These are phyloP conservation scores for Lasiodiplodia sp. DNA, from an alignment of 2,329 filamentous ascomycete species.

Conservation along the genomic window DNA sequence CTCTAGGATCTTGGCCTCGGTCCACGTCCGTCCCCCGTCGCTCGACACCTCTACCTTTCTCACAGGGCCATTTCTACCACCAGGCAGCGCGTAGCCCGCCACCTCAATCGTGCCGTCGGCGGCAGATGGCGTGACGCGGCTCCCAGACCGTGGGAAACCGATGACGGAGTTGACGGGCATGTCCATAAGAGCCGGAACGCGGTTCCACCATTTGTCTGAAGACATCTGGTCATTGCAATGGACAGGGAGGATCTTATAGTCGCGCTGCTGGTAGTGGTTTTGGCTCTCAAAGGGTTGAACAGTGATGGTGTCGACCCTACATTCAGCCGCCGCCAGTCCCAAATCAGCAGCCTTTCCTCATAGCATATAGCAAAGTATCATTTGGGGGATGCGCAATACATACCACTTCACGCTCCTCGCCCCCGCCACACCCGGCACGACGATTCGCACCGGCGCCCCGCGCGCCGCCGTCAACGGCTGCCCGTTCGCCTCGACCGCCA, in stretches of 20 bases:
- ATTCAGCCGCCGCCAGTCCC: not conserved
- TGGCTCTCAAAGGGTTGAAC: conserved; percentile 59
- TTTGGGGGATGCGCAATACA: not conserved
- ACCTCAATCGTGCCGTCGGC: conserved; percentile 55
- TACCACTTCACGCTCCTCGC: conserved; percentile 64
- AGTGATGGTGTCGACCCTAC: conserved; percentile 57
- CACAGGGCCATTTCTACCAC: conserved; percentile 61
- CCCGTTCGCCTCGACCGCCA: conserved; percentile 62
- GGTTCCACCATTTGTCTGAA: conserved; percentile 62
- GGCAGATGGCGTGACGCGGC: conserved; percentile 48
- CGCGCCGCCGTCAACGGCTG: conserved; percentile 56
- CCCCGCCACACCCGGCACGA: conserved; percentile 62
- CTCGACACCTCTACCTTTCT: conserved; percentile 61
- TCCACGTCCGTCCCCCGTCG: conserved; percentile 59
- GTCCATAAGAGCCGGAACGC: conserved; percentile 59
- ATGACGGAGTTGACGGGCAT: conserved; percentile 66
- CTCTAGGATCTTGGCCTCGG: conserved; percentile 51
- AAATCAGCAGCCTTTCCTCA: not conserved
- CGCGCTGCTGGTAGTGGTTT: conserved; percentile 65
- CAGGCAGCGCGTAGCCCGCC: conserved; percentile 64
- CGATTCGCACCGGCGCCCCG: conserved; percentile 60
- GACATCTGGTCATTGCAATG: conserved; percentile 56
- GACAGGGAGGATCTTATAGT: conserved; percentile 67
- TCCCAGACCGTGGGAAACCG: conserved; percentile 54
- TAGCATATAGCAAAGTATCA: not conserved